phyloP scores from a whole-genome alignment of 441 rosid genomes.

The Jatropha podagrica region DNA sequence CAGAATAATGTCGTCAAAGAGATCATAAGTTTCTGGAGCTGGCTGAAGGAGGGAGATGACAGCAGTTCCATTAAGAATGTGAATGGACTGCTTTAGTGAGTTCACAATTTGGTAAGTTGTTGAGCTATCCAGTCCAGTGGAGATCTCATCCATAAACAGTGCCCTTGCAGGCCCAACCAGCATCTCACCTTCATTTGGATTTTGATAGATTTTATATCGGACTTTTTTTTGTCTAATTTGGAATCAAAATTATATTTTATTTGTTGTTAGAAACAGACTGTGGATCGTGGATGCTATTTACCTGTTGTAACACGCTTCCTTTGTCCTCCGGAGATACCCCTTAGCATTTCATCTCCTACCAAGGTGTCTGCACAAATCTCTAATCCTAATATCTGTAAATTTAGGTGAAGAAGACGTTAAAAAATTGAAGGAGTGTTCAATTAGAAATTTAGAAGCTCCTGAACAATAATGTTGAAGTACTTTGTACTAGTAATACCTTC shows the following conservation, averaged over 20 bases:
- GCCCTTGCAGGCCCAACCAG: conserved; percentile 63
- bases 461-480: too few relatives aligned
- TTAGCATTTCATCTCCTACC: conserved; percentile 72
- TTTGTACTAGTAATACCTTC: conserved; percentile 26
- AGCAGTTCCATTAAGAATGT: conserved; percentile 61
- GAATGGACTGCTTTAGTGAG: conserved; percentile 50
- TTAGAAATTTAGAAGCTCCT: neutral
- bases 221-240: neutral
- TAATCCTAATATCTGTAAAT: conserved; percentile 61
- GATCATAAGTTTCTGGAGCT: conserved; percentile 77
- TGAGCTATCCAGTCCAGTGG: conserved; percentile 76
- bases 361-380: conserved; percentile 73
- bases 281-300: neutral
- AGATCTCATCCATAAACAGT: conserved; percentile 72
- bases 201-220: neutral
- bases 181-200: conserved; percentile 56
- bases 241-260: neutral
- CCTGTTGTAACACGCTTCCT: conserved; percentile 35
- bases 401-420: neutral
- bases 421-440: neutral
- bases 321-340: conserved; percentile 87
- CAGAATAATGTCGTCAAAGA: conserved; percentile 50
- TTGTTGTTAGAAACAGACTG: neutral
- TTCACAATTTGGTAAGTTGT: conserved; percentile 68
- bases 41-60: conserved; percentile 84